Percentiles rank a stretch among this genome's conserved stretches.
Evolutionary conservation across 2,329 filamentous ascomycete species (phyloP).

Genomic region (Eurotiales sp.): DNA sequence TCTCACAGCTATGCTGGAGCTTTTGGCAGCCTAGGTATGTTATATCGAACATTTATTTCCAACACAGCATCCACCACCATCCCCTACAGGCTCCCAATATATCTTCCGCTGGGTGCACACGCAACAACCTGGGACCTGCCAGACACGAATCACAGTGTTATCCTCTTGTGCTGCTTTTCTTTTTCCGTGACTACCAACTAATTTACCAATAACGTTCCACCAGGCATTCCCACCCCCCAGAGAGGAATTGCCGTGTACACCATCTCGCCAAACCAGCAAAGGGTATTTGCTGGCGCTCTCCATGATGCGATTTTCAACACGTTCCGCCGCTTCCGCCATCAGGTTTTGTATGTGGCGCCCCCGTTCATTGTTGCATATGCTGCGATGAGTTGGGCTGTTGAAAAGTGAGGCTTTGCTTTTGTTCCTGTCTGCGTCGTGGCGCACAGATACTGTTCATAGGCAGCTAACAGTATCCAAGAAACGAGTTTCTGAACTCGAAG

Average conservation of each 20-base stretch:
- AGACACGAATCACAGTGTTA: no score
- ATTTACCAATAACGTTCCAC: not conserved
- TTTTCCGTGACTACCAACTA: no score
- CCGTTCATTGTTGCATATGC: slow-evolving; percentile 76
- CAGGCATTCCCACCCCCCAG: slow-evolving; percentile 45
- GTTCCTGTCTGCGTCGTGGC: not conserved
- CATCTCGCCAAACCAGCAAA: slow-evolving; percentile 82
- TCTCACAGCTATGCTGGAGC: slow-evolving; percentile 5
- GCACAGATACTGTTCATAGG: no score
- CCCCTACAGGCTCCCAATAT: no score
- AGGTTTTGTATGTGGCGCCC: slow-evolving; percentile 85
- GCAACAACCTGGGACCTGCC: no score
- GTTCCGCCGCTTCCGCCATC: slow-evolving; percentile 77
- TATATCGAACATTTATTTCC: no score
- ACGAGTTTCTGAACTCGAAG: slow-evolving; percentile 51
- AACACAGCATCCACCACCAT: not conserved
- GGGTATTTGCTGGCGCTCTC: slow-evolving; percentile 72
- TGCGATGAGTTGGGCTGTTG: slow-evolving; percentile 83
- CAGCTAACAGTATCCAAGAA: slow-evolving; percentile 39
- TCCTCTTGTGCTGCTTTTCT: no score
- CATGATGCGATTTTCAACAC: slow-evolving; percentile 92
- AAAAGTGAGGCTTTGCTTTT: slow-evolving; percentile 60
- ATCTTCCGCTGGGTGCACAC: no score
- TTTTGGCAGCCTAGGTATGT: slow-evolving; percentile 11
- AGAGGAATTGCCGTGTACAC: slow-evolving; percentile 67